Base-by-base conservation (phyloP, 2,329 filamentous ascomycete species). In the Claviceps capensis region DNA sequence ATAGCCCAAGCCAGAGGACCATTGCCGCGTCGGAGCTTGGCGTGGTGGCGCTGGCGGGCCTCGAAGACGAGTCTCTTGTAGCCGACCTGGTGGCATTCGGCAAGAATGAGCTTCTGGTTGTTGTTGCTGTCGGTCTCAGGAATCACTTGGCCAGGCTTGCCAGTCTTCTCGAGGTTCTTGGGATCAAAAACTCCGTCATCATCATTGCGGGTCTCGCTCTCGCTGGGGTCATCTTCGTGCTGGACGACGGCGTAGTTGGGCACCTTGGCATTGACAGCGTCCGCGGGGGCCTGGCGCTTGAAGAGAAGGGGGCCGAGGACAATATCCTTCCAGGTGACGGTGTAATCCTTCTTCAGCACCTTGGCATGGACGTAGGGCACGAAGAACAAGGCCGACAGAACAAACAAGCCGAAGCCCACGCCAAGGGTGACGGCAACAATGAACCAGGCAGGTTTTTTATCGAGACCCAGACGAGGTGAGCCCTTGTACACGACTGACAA, bases 1-100 rank as follows among this genome's bases (percentile, higher is more conserved):
- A 91, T 86, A 40, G 84, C 87, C 86, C 86, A 90, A 60, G 82
- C 86, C n/a, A 91, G 74, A 49, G 83, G 85, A 26, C 86, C 84
- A 1, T 70, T 69, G 53, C 73, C 75, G 65, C 77, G 71, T 52
- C 78, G 69, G 51, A 91, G 80, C 59, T 79, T 79, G 22, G 78
- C 78, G 63, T 85, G 78, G 60, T 83, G 75, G 46, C 69, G 73
- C 19, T 72, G 73, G 53, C 82, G 71, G 7, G 75, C 79, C 52
- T 80, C 67, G 4, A 69, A 73, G 51, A 82, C 63, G 51, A 86
- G 72, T 56, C 82, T 72, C 65, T 83, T 75, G 73, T 88, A 86
- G 30, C 56, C 54, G 41, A 70, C 62, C 54, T 80, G 75, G 41
- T 65, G 65, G 46, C 72, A 63, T 61, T 85, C 79, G 51, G 69